Evolutionary conservation across 1,284 basidiomycete species (phyloP).

Genomic region (Ganoderma lucidum): DNA sequence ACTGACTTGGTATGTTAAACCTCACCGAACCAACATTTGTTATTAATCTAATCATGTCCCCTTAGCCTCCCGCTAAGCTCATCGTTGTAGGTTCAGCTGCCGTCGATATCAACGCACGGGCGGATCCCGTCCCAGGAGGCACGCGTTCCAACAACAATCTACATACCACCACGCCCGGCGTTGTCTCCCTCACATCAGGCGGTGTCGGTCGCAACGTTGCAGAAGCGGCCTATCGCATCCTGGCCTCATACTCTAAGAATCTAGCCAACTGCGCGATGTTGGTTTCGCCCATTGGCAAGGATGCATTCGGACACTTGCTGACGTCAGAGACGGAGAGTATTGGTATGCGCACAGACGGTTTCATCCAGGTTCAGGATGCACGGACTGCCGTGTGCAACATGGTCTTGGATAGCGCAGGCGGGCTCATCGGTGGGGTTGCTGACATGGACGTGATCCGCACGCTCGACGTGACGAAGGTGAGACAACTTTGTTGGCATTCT

Average conservation of each 20-base stretch:
- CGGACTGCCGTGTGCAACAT: conserved; percentile 88
- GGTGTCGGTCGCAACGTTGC: conserved; percentile 97
- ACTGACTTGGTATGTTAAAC: conserved; percentile 4
- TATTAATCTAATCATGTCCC: not conserved
- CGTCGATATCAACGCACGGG: conserved; percentile 81
- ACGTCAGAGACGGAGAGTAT: conserved; percentile 59
- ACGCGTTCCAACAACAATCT: conserved; percentile 25
- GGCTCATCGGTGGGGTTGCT: conserved; percentile 85
- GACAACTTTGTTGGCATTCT: conserved; percentile 21
- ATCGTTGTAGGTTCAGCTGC: conserved; percentile 87
- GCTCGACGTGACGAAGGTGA: conserved; percentile 58
- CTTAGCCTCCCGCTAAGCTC: conserved; percentile 49
- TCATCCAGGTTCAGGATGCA: conserved; percentile 53
- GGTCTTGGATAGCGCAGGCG: conserved; percentile 77
- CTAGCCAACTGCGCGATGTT: conserved; percentile 52
- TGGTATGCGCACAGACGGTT: conserved; percentile 87
- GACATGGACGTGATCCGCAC: conserved; percentile 85
- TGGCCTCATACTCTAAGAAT: conserved; percentile 48
- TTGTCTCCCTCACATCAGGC: conserved; percentile 78
- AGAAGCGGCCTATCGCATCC: conserved; percentile 80
- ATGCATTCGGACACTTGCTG: conserved; percentile 76
- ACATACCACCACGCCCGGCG: conserved; percentile 86
- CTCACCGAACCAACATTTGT: not conserved
- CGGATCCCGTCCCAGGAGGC: conserved; percentile 45
- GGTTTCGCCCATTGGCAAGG: conserved; percentile 71